Evolutionary conservation across 768 basidiomycete genomes (phyloP).

Genomic region (Suillus paluster): DNA sequence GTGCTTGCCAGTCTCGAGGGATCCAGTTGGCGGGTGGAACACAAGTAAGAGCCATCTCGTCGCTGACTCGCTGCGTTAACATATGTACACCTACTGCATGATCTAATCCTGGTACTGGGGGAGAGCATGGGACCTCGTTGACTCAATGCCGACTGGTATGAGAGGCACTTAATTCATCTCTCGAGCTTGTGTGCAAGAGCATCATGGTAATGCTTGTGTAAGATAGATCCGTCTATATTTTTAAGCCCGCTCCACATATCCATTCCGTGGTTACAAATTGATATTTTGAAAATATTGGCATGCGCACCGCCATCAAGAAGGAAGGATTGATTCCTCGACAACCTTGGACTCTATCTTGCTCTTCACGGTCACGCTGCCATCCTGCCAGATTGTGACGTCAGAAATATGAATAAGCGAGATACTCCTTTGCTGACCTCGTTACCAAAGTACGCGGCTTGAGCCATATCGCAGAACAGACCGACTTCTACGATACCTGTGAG

Average conservation of each 20-base stretch:
- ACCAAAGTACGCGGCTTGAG: constrained; percentile 95
- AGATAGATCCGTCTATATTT: not conserved
- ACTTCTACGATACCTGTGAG: constrained; percentile 99
- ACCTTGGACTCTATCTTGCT: constrained; percentile 35
- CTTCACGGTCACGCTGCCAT: constrained; percentile 72
- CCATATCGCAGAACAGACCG: constrained; percentile 93
- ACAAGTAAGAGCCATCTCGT: too few relatives aligned
- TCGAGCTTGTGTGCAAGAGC: too few relatives aligned
- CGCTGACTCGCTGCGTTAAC: too few relatives aligned
- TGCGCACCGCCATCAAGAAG: not conserved
- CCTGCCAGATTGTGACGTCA: constrained; percentile 40
- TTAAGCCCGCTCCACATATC: not conserved
- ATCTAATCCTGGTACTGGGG: too few relatives aligned
- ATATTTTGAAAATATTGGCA: not conserved
- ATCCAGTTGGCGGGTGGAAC: too few relatives aligned
- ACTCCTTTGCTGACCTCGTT: constrained; percentile 58
- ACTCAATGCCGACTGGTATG: too few relatives aligned
- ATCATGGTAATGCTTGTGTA: not conserved
- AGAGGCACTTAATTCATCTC: too few relatives aligned
- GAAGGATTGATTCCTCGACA: constrained; percentile 19
- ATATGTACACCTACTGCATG: too few relatives aligned
- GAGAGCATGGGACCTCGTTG: too few relatives aligned
- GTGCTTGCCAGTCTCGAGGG: too few relatives aligned
- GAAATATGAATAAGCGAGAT: not conserved
- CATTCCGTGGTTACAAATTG: too few relatives aligned